Evolutionary conservation across 495 filamentous ascomycete genomes (phyloP).

Genomic region (Mytilinidion resinicola): DNA sequence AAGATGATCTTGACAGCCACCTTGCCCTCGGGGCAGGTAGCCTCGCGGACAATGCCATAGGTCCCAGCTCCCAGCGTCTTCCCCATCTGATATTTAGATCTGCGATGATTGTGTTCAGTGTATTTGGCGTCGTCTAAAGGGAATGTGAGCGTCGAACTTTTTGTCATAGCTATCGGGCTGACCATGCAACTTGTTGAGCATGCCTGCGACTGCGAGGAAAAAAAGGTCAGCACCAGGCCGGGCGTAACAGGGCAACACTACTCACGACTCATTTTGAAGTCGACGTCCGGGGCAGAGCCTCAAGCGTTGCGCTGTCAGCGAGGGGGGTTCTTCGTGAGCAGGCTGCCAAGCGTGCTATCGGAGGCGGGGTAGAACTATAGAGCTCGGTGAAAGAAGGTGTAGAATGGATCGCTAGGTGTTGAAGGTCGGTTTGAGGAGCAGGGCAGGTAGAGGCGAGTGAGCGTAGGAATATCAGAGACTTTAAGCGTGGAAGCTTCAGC

Average conservation of each 20-base stretch:
- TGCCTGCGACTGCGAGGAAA: conserved; percentile 62
- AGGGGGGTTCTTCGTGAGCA: conserved; percentile 2
- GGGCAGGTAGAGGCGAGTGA: not conserved
- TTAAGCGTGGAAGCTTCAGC: not conserved
- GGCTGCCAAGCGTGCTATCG: conserved; percentile 16
- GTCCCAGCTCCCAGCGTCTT: conserved; percentile 92
- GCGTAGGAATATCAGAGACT: not conserved
- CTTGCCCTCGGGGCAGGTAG: conserved; percentile 73
- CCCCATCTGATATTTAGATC: conserved; percentile 83
- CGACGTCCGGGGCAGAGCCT: not conserved
- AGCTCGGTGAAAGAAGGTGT: no score
- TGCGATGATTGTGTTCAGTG: conserved; percentile 36
- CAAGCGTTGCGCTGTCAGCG: conserved; percentile 9
- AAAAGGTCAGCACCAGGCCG: not conserved
- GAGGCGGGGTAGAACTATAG: not conserved
- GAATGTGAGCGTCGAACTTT: conserved; percentile 56
- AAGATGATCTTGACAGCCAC: conserved; percentile 98
- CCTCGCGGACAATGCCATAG: conserved; percentile 97
- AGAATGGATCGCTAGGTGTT: not conserved
- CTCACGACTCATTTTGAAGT: conserved; percentile 25
- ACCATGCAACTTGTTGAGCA: conserved; percentile 96
- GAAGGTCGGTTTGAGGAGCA: not conserved
- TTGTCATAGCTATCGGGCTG: conserved; percentile 98
- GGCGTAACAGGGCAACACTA: not conserved
- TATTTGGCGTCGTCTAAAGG: conserved; percentile 9